Percentiles rank a stretch among this genome's conserved stretches.
These are phyloP conservation scores for Sechiopsis laciniata DNA, from an alignment of 306 rosid species.

Conservation along the genomic window DNA sequence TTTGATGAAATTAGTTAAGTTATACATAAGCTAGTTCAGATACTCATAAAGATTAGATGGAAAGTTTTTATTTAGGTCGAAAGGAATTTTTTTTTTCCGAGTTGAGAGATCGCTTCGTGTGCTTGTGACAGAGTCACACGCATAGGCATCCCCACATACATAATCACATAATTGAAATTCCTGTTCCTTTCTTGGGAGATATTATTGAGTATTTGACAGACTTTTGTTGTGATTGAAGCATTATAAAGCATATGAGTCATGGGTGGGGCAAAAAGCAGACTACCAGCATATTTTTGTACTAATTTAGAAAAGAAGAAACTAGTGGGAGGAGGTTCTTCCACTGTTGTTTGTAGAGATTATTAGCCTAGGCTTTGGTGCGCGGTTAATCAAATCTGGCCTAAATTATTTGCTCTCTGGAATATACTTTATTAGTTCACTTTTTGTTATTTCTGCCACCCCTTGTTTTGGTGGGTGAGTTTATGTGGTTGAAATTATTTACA, in stretches of 20 bases:
- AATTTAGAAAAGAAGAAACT: slow-evolving; percentile 32
- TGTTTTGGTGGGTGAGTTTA: neutral
- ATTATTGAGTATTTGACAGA: slow-evolving; percentile 25
- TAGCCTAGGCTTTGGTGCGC: slow-evolving; percentile 27
- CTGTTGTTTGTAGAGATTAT: slow-evolving; percentile 24
- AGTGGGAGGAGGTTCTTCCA: slow-evolving; percentile 25
- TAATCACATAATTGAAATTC: slow-evolving; percentile 28
- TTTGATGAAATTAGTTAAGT: too few species aligned
- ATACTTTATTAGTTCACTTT: neutral
- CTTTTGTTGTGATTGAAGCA: slow-evolving; percentile 33
- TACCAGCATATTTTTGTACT: slow-evolving; percentile 32
- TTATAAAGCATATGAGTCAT: slow-evolving; percentile 28
- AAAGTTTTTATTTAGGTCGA: slow-evolving; percentile 35
- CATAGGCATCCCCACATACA: slow-evolving; percentile 44
- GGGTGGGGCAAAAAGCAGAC: slow-evolving; percentile 28
- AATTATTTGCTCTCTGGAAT: neutral
- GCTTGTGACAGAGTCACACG: slow-evolving; percentile 37
- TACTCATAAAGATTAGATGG: too few species aligned
- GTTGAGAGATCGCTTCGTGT: slow-evolving; percentile 48
- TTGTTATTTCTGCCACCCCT: neutral
- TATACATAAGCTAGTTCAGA: too few species aligned
- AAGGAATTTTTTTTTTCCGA: slow-evolving; percentile 67
- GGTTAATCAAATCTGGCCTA: slow-evolving; percentile 22
- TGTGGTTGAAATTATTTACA: neutral
- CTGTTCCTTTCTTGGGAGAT: slow-evolving; percentile 16